Conservation (phyloP, 2,329 filamentous ascomycete species). For the Claviceps sp. region DNA sequence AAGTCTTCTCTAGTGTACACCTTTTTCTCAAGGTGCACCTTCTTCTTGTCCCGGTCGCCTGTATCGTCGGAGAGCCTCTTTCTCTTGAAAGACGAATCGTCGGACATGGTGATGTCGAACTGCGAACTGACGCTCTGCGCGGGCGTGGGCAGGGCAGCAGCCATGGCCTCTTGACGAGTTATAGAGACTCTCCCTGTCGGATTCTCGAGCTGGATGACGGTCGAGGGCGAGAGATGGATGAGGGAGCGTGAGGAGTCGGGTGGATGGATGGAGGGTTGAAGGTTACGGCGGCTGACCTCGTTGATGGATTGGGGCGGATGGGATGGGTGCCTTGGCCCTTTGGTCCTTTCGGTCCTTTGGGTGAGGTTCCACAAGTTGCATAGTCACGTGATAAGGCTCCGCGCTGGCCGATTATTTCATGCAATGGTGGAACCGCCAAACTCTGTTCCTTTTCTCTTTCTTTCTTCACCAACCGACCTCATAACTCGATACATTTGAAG, state of each 20-base stretch:
- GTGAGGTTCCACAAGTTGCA: background rate
- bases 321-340: constrained; percentile 1
- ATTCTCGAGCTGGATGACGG: constrained; percentile 34
- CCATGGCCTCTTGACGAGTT: constrained; percentile 27
- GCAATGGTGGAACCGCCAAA: background rate
- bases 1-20: constrained; percentile 50
- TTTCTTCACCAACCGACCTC: constrained; percentile 26
- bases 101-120: constrained; percentile 32
- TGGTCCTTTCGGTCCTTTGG: background rate
- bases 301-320: constrained; percentile 7
- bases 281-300: constrained; percentile 23
- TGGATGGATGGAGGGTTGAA: constrained; percentile 45
- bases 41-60: constrained; percentile 45
- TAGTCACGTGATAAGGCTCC: background rate
- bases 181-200: constrained; percentile 34
- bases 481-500: constrained; percentile 22
- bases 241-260: constrained; percentile 54
- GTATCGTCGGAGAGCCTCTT: constrained; percentile 45
- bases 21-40: constrained; percentile 47
- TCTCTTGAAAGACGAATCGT: constrained; percentile 45
- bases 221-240: constrained; percentile 40
- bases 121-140: constrained; percentile 49
- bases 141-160: constrained; percentile 45
- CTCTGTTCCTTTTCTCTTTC: constrained; percentile 11
- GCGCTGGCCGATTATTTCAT: background rate